Conservation (phyloP, 352 stramenopile genomes). For the Pythium rishiriense region DNA sequence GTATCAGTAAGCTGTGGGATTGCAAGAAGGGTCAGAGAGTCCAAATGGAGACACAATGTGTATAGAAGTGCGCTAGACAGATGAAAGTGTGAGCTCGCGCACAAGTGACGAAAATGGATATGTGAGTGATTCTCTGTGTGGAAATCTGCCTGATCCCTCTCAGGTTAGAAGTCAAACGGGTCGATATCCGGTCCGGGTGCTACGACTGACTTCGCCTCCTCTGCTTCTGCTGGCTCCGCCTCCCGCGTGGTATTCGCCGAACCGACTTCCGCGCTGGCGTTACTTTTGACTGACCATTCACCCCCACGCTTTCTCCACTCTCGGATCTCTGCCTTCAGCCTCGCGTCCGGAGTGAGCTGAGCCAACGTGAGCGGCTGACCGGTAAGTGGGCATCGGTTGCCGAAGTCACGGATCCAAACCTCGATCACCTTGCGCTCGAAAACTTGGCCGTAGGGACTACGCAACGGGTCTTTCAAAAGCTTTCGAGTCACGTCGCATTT, state of each 20-base stretch:
- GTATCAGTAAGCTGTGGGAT: conserved; percentile 1
- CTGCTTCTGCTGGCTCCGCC: conserved; percentile 19
- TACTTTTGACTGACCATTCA: background rate
- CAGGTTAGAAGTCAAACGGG: conserved; percentile 31
- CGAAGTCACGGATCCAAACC: conserved; percentile 81
- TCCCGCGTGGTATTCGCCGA: conserved; percentile 7
- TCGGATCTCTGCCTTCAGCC: conserved; percentile 56
- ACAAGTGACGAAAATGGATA: conserved; percentile 25
- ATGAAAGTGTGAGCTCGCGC: background rate
- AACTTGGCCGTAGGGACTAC: conserved; percentile 75
- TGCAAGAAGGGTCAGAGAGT: conserved; percentile 1
- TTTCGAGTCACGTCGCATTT: conserved; percentile 79
- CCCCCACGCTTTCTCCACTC: conserved; percentile 59
- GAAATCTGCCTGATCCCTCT: conserved; percentile 1
- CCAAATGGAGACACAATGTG: background rate
- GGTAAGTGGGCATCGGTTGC: conserved; percentile 76
- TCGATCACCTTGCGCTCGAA: conserved; percentile 81
- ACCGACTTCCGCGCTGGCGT: background rate
- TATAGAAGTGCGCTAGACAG: conserved; percentile 15
- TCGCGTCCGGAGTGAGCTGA: conserved; percentile 52
- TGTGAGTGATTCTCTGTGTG: conserved; percentile 22
- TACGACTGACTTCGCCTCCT: conserved; percentile 5
- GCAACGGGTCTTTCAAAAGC: conserved; percentile 63
- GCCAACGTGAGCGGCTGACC: conserved; percentile 59
- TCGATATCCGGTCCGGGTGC: conserved; percentile 18